Percentiles rank a stretch among this genome's conserved stretches.
phyloP scores from a whole-genome alignment of 257 asterid genomes.

The Forsythia suspensa region DNA sequence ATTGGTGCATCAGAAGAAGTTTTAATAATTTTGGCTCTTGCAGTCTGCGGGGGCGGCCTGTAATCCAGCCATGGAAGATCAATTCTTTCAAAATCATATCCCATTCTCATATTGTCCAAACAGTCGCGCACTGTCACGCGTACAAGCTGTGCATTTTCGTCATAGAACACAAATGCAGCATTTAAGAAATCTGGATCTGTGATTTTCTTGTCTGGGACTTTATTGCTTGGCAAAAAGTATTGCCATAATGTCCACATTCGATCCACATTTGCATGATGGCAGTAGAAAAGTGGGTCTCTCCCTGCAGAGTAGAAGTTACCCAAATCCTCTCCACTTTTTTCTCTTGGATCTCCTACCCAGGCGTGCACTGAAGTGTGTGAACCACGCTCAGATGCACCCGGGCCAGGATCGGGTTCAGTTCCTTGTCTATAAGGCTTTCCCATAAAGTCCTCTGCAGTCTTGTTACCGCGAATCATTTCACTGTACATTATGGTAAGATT shows the following conservation, averaged over 20 bases:
- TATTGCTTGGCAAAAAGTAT: slow-evolving; percentile 23
- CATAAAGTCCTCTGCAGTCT: slow-evolving; percentile 30
- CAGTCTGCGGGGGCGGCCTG: slow-evolving; percentile 36
- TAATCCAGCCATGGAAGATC: slow-evolving; percentile 49
- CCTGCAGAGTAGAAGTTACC: slow-evolving; percentile 56
- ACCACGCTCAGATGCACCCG: slow-evolving; percentile 38
- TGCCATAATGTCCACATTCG: slow-evolving; percentile 61
- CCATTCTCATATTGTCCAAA: slow-evolving; percentile 35
- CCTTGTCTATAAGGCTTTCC: slow-evolving; percentile 40
- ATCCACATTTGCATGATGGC: slow-evolving; percentile 53
- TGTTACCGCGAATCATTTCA: slow-evolving; percentile 31
- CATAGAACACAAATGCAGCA: slow-evolving; percentile 51
- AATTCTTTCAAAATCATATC: slow-evolving; percentile 37
- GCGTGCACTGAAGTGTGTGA: slow-evolving; percentile 38
- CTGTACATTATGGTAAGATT: slow-evolving; percentile 34
- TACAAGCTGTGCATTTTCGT: slow-evolving; percentile 47
- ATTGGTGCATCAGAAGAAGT: slow-evolving; percentile 11
- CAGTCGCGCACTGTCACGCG: slow-evolving; percentile 42
- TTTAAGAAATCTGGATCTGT: slow-evolving; percentile 50
- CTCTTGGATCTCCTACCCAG: slow-evolving; percentile 36
- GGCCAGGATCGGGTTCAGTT: slow-evolving; percentile 24
- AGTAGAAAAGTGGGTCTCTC: slow-evolving; percentile 49
- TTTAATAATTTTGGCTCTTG: slow-evolving; percentile 6
- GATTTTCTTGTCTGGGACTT: slow-evolving; percentile 26
- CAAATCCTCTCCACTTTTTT: slow-evolving; percentile 33